Percentiles rank a stretch among this genome's conserved stretches.
Conservation (phyloP, 352 stramenopile genomes). For the Phytophthora pisi region DNA sequence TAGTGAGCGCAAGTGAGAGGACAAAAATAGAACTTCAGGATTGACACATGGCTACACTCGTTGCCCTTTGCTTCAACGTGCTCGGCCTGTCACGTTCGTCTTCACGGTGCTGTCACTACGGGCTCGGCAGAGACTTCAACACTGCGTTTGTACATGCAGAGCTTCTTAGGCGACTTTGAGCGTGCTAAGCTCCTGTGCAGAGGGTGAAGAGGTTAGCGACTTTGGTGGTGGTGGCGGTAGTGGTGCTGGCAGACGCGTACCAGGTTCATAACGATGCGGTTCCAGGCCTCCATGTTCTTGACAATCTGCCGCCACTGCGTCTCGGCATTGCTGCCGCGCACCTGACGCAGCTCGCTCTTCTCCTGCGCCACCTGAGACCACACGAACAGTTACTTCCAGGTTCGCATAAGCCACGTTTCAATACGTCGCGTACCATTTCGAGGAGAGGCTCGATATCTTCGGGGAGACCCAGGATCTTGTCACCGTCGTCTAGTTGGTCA, state of each 20-base stretch:
- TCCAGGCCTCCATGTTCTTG: slow-evolving; percentile 88
- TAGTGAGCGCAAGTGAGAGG: slow-evolving; percentile 14
- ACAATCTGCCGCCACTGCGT: slow-evolving; percentile 78
- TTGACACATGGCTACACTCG: slow-evolving; percentile 29
- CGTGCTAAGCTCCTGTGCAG: slow-evolving; percentile 41
- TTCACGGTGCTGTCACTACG: neutral
- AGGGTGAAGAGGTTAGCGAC: neutral
- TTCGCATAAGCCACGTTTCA: neutral
- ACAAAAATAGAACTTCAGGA: slow-evolving; percentile 31
- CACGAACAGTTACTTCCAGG: neutral
- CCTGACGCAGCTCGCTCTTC: slow-evolving; percentile 40
- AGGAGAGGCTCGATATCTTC: slow-evolving; percentile 47
- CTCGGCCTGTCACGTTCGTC: slow-evolving; percentile 2
- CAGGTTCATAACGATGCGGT: slow-evolving; percentile 85
- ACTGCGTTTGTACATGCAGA: neutral
- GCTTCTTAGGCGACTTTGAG: slow-evolving; percentile 23
- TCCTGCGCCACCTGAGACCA: slow-evolving; percentile 47
- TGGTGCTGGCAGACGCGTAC: slow-evolving; percentile 28
- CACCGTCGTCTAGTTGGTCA: slow-evolving; percentile 20
- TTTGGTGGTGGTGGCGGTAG: too few relatives aligned
- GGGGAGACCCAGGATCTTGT: slow-evolving; percentile 10
- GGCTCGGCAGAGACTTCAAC: neutral
- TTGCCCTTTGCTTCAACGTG: neutral
- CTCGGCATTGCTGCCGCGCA: slow-evolving; percentile 48
- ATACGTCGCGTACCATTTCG: slow-evolving; percentile 45